A percentile compares a stretch with the other conserved stretches of the same genome.
These are phyloP conservation scores for Corylus heterophylla DNA, from an alignment of 306 rosid genomes.

Conservation along the genomic window DNA sequence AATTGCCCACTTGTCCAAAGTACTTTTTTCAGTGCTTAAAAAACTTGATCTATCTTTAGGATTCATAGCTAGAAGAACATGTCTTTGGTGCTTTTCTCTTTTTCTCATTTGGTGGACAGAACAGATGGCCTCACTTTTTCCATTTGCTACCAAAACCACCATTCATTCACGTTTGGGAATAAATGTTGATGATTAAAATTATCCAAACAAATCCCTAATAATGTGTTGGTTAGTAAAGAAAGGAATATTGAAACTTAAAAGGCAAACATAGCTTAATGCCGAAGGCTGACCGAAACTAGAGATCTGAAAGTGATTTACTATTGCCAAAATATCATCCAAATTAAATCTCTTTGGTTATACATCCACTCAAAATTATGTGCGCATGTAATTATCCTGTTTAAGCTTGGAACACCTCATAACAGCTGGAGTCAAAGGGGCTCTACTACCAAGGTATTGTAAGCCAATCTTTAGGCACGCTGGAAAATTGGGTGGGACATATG, in stretches of 20 bases:
- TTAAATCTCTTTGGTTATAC: no score
- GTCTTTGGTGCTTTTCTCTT: background rate
- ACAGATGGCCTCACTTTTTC: background rate
- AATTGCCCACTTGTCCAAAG: no score
- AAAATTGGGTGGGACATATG: background rate
- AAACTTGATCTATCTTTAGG: background rate
- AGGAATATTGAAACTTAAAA: no score
- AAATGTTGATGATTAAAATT: no score
- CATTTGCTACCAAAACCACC: background rate
- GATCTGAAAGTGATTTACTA: no score
- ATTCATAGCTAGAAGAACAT: background rate
- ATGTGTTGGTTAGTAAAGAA: no score
- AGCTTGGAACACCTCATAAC: slow-evolving; percentile 7
- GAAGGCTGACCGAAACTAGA: no score
- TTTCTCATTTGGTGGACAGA: background rate
- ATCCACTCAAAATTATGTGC: no score
- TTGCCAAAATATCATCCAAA: no score
- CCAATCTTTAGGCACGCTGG: background rate
- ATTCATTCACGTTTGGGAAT: background rate
- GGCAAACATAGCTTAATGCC: no score
- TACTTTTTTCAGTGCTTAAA: no score
- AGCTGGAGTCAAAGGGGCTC: slow-evolving; percentile 26
- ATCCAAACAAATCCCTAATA: no score
- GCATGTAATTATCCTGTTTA: background rate
- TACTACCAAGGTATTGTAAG: background rate